Evolutionary conservation across 2,329 filamentous ascomycete genomes (phyloP).

Genomic region (Chaetomiaceae sp.): DNA sequence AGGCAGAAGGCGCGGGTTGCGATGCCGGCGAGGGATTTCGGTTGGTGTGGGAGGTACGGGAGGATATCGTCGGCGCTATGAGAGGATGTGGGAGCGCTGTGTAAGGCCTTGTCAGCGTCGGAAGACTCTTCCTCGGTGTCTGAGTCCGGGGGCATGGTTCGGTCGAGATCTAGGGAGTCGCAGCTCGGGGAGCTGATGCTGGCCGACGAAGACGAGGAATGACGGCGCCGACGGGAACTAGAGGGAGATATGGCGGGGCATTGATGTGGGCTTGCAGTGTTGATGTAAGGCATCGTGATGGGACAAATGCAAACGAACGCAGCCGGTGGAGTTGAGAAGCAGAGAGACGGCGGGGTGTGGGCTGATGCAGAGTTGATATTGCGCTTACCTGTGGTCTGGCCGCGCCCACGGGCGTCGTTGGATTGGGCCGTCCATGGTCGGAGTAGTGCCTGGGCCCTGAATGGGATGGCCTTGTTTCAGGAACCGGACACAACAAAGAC

Average conservation of each 20-base stretch:
- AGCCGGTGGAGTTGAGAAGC: background rate
- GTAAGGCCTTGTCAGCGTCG: background rate
- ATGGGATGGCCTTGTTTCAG: background rate
- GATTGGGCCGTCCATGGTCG: slow-evolving; percentile 18
- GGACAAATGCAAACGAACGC: no score
- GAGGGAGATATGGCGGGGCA: background rate
- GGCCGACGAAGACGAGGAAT: background rate
- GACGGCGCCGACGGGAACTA: background rate
- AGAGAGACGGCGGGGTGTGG: background rate
- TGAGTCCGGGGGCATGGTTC: background rate
- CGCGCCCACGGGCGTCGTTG: slow-evolving; percentile 19
- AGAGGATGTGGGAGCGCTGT: background rate
- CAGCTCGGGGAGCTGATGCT: background rate
- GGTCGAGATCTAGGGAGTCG: background rate
- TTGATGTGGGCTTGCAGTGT: background rate
- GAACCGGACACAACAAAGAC: slow-evolving; percentile 6
- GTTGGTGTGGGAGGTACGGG: slow-evolving; percentile 41
- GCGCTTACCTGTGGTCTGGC: slow-evolving; percentile 20
- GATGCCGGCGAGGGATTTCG: slow-evolving; percentile 57
- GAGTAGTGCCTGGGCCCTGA: background rate
- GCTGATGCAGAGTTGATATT: background rate
- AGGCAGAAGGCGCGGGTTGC: slow-evolving; percentile 55
- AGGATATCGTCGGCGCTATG: slow-evolving; percentile 28
- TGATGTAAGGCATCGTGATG: background rate
- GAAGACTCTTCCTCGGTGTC: background rate